Evolutionary conservation across 495 filamentous ascomycete genomes (phyloP).

Genomic region (Penicillium argentinense): DNA sequence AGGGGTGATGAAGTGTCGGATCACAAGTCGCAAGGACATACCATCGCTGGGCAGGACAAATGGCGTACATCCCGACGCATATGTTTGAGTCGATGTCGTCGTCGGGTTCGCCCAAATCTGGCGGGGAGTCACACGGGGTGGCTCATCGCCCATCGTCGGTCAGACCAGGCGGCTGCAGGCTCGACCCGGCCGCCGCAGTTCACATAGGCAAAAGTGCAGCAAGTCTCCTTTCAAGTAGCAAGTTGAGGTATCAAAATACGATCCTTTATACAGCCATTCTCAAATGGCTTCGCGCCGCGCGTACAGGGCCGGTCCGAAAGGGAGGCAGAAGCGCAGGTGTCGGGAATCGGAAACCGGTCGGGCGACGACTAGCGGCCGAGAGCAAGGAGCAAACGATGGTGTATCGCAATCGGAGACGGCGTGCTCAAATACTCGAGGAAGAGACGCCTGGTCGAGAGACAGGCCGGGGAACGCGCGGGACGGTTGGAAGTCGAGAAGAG

Average conservation of each 20-base stretch:
- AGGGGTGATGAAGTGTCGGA: background rate
- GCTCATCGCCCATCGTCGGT: constrained; percentile 38
- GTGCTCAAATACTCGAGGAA: background rate
- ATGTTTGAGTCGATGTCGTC: constrained; percentile 36
- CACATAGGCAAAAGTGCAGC: constrained; percentile 23
- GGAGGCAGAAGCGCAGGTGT: constrained; percentile 3
- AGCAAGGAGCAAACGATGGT: background rate
- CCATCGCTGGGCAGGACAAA: constrained; percentile 59
- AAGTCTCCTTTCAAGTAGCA: constrained; percentile 2
- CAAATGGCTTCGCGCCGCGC: constrained; percentile 8
- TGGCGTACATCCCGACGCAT: constrained; percentile 55
- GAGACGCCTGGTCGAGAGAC: background rate
- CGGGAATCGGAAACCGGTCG: background rate
- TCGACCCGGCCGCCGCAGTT: constrained; percentile 18
- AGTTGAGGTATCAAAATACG: background rate
- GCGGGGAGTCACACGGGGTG: constrained; percentile 39
- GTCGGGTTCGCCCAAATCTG: constrained; percentile 56
- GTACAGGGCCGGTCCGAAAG: constrained; percentile 8
- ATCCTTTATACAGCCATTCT: constrained; percentile 21
- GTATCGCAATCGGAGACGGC: background rate
- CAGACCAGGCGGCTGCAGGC: constrained; percentile 20
- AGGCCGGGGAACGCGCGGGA: background rate
- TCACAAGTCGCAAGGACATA: constrained; percentile 19
- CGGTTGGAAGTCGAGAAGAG: background rate
- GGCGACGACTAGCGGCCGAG: background rate